These are phyloP conservation scores for Uronychia setigera DNA, from an alignment of 73 alveolate genomes.

Conservation along the genomic window DNA sequence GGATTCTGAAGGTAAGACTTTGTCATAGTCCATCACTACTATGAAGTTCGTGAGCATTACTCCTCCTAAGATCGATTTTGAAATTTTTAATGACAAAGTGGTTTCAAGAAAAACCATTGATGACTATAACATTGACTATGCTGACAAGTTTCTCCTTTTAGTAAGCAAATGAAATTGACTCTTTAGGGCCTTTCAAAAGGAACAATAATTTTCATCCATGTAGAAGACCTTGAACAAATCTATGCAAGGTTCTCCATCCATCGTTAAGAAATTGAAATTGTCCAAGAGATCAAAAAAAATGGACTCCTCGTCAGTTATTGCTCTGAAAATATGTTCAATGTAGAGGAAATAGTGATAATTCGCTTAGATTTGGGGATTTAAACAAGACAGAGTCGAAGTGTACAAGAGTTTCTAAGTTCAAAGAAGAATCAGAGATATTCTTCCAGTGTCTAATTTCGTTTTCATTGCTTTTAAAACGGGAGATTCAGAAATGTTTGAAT, in stretches of 20 bases:
- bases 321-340: slow-evolving; percentile 45
- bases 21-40: slow-evolving; percentile 41
- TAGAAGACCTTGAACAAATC: slow-evolving; percentile 47
- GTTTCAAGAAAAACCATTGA: neutral
- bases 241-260: slow-evolving; percentile 67
- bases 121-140: neutral
- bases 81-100: slow-evolving; percentile 45
- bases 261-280: slow-evolving; percentile 36
- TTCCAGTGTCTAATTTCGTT: neutral
- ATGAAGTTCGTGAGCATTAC: slow-evolving; percentile 32
- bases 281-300: slow-evolving; percentile 26
- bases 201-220: slow-evolving; percentile 58
- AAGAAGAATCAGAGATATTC: slow-evolving; percentile 39
- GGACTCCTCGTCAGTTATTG: slow-evolving; percentile 35
- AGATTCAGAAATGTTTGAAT: slow-evolving; percentile 58
- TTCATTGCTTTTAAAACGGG: slow-evolving; percentile 50
- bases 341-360: neutral
- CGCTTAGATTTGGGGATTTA: slow-evolving; percentile 65
- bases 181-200: slow-evolving; percentile 61
- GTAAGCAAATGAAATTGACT: slow-evolving; percentile 5
- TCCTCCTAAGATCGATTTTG: slow-evolving; percentile 70
- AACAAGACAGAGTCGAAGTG: slow-evolving; percentile 14
- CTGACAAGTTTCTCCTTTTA: slow-evolving; percentile 45
- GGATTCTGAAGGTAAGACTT: slow-evolving; percentile 59
- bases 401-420: slow-evolving; percentile 24